These are phyloP conservation scores for Phyllosticta paracitricarpa DNA, from an alignment of 2,329 filamentous ascomycete species.

Conservation along the genomic window DNA sequence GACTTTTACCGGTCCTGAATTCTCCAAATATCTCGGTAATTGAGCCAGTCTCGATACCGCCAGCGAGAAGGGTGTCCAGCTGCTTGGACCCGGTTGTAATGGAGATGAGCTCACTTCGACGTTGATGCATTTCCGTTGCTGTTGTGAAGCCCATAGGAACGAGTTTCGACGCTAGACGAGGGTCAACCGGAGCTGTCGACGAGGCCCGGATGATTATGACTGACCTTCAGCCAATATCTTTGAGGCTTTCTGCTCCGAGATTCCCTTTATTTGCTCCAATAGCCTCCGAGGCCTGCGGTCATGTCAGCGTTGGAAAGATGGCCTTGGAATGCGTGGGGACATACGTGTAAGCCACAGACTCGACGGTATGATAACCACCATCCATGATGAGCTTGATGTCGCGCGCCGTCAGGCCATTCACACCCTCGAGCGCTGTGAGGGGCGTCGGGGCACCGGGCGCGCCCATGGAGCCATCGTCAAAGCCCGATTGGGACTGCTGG, in stretches of 20 bases:
- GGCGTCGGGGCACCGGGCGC: conserved; percentile 92
- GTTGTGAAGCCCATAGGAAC: conserved; percentile 99
- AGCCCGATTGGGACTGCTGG: conserved; percentile 47
- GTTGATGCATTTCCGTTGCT: conserved; percentile 96
- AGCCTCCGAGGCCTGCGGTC: conserved; percentile 52
- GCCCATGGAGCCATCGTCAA: conserved; percentile 63
- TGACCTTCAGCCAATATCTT: conserved; percentile 84
- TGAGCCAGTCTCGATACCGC: conserved; percentile 91
- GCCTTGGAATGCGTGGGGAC: conserved; percentile 15
- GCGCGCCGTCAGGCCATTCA: conserved; percentile 82
- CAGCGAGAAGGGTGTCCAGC: conserved; percentile 85
- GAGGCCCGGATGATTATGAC: conserved; percentile 9
- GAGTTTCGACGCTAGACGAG: conserved; percentile 67
- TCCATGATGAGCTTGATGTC: conserved; percentile 91
- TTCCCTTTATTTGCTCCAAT: conserved; percentile 93
- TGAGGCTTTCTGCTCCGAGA: conserved; percentile 90
- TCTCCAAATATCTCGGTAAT: conserved; percentile 98
- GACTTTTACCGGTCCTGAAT: conserved; percentile 95
- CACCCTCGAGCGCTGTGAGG: conserved; percentile 72
- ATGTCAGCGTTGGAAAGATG: conserved; percentile 16
- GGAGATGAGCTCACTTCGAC: conserved; percentile 91
- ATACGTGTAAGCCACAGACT: conserved; percentile 88
- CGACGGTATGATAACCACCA: conserved; percentile 89
- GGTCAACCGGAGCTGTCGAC: conserved; percentile 5
- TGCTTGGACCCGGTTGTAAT: conserved; percentile 98